phyloP scores from a whole-genome alignment of 768 basidiomycete species.

The Podaxis sp. region DNA sequence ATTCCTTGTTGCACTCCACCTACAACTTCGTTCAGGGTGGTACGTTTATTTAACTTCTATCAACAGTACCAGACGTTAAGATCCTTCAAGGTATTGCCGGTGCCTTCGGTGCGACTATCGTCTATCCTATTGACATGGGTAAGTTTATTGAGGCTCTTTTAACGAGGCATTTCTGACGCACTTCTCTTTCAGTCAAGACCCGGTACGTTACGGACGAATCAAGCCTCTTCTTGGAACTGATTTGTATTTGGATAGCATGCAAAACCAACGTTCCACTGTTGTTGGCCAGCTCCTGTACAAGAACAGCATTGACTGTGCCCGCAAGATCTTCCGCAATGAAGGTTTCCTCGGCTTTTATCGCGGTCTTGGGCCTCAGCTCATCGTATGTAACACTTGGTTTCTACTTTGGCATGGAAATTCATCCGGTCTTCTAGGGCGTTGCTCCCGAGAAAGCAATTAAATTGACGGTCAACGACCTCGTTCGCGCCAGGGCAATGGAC shows the following conservation, averaged over 20 bases:
- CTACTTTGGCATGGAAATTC: background rate
- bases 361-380: constrained; percentile 90
- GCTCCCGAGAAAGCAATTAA: constrained; percentile 99
- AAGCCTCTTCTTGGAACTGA: background rate
- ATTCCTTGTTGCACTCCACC: constrained; percentile 60
- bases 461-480: constrained; percentile 91
- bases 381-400: constrained; percentile 51
- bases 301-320: constrained; percentile 92
- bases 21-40: constrained; percentile 92
- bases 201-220: constrained; percentile 39
- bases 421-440: constrained; percentile 60
- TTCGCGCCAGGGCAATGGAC: constrained; percentile 82
- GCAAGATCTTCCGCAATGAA: constrained; percentile 93
- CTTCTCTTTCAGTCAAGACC: constrained; percentile 62
- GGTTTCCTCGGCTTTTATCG: constrained; percentile 96
- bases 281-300: constrained; percentile 97
- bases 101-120: constrained; percentile 93
- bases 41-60: constrained; percentile 23
- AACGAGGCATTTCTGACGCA: background rate
- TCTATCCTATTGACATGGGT: constrained; percentile 96
- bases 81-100: constrained; percentile 75
- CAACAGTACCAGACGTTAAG: constrained; percentile 15
- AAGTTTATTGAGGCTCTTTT: constrained; percentile 28
- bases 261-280: constrained; percentile 95
- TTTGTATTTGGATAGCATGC: constrained; percentile 58